phyloP scores from a whole-genome alignment of 352 stramenopile species.

The Phytophthora cactorum region DNA sequence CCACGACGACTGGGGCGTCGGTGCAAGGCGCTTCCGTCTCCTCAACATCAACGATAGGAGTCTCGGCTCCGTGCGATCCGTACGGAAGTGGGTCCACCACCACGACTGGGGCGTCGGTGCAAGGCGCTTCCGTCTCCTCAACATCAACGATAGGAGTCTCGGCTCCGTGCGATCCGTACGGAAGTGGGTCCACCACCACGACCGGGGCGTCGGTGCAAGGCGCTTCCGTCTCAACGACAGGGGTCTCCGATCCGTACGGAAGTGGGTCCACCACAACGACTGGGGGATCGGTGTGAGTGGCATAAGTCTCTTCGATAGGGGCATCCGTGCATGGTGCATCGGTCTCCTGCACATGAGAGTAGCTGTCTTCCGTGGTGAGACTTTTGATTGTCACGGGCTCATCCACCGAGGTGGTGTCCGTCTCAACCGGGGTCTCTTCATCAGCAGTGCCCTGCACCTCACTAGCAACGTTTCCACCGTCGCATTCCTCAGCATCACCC shows the following conservation, averaged over 20 bases:
- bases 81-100: slow-evolving; percentile 3
- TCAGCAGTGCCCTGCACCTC: neutral
- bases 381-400: neutral
- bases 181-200: no score
- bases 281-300: slow-evolving; percentile 11
- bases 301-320: slow-evolving; percentile 3
- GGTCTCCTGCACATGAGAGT: slow-evolving; percentile 4
- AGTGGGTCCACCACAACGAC: slow-evolving; percentile 2
- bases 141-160: no score
- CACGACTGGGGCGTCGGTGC: slow-evolving; percentile 5
- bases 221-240: neutral
- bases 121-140: slow-evolving; percentile 6
- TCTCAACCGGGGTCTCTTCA: slow-evolving; percentile 8
- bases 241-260: slow-evolving; percentile 5
- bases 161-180: no score
- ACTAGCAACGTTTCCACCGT: slow-evolving; percentile 4
- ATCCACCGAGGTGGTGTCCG: neutral
- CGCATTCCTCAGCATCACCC: slow-evolving; percentile 34
- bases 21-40: slow-evolving; percentile 1
- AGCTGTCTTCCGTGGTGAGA: neutral
- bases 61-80: slow-evolving; percentile 1
- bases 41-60: neutral
- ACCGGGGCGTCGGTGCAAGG: slow-evolving; percentile 9
- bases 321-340: neutral
- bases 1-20: slow-evolving; percentile 3